These are phyloP conservation scores for Daldinia sp. DNA, from an alignment of 2,329 filamentous ascomycete species.

Conservation along the genomic window DNA sequence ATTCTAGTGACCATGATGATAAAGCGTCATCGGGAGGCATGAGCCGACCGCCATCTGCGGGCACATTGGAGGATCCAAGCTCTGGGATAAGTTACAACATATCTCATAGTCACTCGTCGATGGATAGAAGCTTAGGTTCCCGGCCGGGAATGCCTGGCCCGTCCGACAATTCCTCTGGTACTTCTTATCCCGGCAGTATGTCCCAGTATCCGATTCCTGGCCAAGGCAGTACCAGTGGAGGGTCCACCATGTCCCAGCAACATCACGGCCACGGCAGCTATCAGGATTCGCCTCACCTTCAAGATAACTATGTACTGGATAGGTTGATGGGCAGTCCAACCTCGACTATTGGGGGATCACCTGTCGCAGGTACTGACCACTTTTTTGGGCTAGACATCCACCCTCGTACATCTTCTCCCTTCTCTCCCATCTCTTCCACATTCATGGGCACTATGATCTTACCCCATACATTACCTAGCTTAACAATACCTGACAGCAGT, in stretches of 20 bases:
- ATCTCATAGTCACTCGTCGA: constrained; percentile 30
- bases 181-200: constrained; percentile 41
- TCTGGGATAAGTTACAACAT: constrained; percentile 31
- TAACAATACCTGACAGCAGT: constrained; percentile 51
- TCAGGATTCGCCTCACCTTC: constrained; percentile 31
- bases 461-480: constrained; percentile 44
- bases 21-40: constrained; percentile 48
- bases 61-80: constrained; percentile 41
- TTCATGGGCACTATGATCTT: constrained; percentile 49
- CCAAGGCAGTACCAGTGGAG: constrained; percentile 41
- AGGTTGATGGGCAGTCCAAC: constrained; percentile 41
- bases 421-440: constrained; percentile 29
- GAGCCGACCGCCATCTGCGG: constrained; percentile 49
- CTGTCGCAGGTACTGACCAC: constrained; percentile 36
- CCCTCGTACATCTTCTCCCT: constrained; percentile 50
- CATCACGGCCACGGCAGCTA: constrained; percentile 34
- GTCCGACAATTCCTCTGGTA: constrained; percentile 44
- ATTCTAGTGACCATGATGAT: constrained; percentile 60
- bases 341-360: constrained; percentile 45
- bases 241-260: constrained; percentile 48
- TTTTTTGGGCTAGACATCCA: constrained; percentile 45
- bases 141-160: constrained; percentile 36
- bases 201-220: constrained; percentile 41
- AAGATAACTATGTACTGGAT: constrained; percentile 41
- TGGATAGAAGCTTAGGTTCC: constrained; percentile 30